These are phyloP conservation scores for Ceratocystis huliohia DNA, from an alignment of 2,329 filamentous ascomycete species.

Conservation along the genomic window DNA sequence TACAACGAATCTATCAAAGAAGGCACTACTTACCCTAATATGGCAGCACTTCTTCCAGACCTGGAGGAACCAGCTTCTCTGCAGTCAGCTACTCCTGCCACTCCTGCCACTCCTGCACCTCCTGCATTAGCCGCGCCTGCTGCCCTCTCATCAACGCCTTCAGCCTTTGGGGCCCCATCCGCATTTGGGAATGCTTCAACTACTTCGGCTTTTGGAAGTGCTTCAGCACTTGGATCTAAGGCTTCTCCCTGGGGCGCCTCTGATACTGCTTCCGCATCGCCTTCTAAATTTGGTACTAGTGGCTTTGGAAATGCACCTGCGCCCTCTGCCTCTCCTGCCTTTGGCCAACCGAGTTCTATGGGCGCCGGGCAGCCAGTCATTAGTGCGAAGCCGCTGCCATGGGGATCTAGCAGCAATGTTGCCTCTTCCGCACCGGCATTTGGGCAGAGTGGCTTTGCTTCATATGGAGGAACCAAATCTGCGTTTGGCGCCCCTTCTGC, in stretches of 20 bases:
- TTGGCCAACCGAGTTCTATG: constrained; percentile 37
- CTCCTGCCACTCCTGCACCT: constrained; percentile 23
- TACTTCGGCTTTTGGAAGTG: constrained; percentile 23
- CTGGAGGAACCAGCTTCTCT: constrained; percentile 23
- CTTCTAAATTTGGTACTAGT: constrained; percentile 34
- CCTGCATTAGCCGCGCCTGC: constrained; percentile 25
- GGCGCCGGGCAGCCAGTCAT: constrained; percentile 24
- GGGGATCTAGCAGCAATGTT: constrained; percentile 18
- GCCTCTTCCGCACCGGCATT: constrained; percentile 28
- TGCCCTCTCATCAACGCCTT: constrained; percentile 26
- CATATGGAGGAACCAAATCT: constrained; percentile 33
- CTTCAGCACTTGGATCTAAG: constrained; percentile 20
- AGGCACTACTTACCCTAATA: constrained; percentile 58
- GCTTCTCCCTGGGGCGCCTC: constrained; percentile 34
- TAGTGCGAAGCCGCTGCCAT: constrained; percentile 12
- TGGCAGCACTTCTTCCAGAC: constrained; percentile 39
- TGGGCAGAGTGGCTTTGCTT: constrained; percentile 38
- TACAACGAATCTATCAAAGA: constrained; percentile 75
- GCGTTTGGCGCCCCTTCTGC: constrained; percentile 23
- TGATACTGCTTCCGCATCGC: constrained; percentile 27
- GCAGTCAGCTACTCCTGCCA: constrained; percentile 24
- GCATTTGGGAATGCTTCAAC: constrained; percentile 17
- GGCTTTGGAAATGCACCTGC: constrained; percentile 32
- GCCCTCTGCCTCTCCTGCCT: constrained; percentile 33
- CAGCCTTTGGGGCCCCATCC: constrained; percentile 28